phyloP scores from a whole-genome alignment of 2,329 filamentous ascomycete species.

The Fonsecaea erecta region DNA sequence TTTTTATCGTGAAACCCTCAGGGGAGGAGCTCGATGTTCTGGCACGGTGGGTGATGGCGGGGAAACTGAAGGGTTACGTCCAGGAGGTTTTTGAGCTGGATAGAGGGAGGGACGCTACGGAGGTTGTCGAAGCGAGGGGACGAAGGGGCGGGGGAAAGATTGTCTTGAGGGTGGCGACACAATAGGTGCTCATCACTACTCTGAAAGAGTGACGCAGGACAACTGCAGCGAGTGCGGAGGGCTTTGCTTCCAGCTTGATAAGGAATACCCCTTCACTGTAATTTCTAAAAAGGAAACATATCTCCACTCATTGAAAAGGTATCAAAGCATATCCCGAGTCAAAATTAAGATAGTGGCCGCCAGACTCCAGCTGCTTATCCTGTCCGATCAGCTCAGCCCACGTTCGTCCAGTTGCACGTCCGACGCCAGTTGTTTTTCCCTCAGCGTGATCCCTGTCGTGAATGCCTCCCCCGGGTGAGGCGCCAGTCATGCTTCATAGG shows the following conservation, averaged over 20 bases:
- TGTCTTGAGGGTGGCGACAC: slow-evolving; percentile 12
- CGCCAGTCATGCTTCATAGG: neutral
- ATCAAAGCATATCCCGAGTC: neutral
- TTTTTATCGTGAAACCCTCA: slow-evolving; percentile 47
- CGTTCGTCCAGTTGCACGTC: neutral
- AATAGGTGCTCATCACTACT: neutral
- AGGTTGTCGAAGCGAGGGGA: slow-evolving; percentile 37
- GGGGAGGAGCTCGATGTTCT: slow-evolving; percentile 43
- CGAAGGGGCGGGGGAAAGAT: slow-evolving; percentile 22
- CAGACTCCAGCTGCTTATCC: neutral
- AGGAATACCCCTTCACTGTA: neutral
- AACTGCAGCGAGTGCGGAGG: neutral
- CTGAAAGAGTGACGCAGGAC: neutral
- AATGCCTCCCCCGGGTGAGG: neutral
- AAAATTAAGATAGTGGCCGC: neutral
- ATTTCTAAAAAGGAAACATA: neutral
- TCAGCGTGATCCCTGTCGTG: neutral
- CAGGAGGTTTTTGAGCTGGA: slow-evolving; percentile 43
- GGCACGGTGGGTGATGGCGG: slow-evolving; percentile 43
- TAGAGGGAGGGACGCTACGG: slow-evolving; percentile 44
- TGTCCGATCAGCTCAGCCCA: neutral
- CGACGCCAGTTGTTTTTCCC: neutral
- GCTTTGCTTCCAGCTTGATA: neutral
- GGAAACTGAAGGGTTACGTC: slow-evolving; percentile 43
- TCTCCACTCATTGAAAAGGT: neutral